phyloP scores from a whole-genome alignment of 2,329 filamentous ascomycete species.

The Hymenoscyphus infarciens region DNA sequence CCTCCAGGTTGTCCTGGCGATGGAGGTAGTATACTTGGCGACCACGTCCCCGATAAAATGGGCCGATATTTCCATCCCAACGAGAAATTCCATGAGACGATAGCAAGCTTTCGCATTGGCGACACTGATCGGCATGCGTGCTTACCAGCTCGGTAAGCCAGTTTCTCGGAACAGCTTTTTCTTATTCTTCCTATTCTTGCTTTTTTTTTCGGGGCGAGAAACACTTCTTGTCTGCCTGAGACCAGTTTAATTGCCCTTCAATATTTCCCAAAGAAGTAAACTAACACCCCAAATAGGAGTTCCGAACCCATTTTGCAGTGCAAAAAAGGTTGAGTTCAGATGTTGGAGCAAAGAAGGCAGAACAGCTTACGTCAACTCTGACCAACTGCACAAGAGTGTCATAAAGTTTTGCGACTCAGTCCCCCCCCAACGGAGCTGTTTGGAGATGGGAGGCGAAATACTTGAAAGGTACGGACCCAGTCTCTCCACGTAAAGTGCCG shows the following conservation, averaged over 20 bases:
- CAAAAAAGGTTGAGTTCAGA: not conserved
- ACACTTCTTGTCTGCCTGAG: too few species aligned
- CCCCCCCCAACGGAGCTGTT: not conserved
- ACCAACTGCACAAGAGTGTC: not conserved
- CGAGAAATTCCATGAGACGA: not conserved
- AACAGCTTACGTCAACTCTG: not conserved
- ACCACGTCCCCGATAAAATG: not conserved
- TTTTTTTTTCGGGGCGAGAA: too few species aligned
- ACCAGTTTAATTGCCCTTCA: too few species aligned
- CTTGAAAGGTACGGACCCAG: not conserved
- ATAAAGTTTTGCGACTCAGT: not conserved
- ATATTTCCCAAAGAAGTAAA: too few species aligned
- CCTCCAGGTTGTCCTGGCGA: not conserved
- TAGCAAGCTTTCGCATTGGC: not conserved
- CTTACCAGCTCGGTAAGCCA: not conserved
- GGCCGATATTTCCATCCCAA: not conserved
- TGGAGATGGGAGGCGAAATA: not conserved
- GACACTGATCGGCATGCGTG: not conserved
- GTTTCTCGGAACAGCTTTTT: too few species aligned
- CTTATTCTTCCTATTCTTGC: too few species aligned
- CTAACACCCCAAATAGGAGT: not conserved
- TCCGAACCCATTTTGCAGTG: not conserved
- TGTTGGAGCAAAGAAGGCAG: not conserved
- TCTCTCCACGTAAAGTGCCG: too few species aligned
- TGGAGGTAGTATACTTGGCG: not conserved